phyloP scores from a whole-genome alignment of 106 monocot genomes.

The Allium fistulosum region DNA sequence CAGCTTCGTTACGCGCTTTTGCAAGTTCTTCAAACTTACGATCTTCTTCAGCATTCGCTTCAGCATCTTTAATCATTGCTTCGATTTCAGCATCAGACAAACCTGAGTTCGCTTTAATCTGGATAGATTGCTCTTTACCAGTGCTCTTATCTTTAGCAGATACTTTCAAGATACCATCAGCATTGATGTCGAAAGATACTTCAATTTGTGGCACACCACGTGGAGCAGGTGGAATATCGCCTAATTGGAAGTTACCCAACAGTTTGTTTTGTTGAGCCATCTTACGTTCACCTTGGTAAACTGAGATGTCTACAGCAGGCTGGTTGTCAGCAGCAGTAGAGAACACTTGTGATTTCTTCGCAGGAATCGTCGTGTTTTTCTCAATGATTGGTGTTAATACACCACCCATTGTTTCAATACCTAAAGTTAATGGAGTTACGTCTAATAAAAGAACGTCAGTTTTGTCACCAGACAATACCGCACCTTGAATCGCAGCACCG shows the following conservation, averaged over 20 bases:
- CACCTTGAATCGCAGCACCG: slow-evolving; percentile 84
- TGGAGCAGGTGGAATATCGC: slow-evolving; percentile 58
- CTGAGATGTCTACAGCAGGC: slow-evolving; percentile 51
- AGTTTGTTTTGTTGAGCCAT: slow-evolving; percentile 70
- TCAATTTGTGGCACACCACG: slow-evolving; percentile 64
- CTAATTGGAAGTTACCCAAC: slow-evolving; percentile 58
- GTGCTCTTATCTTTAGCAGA: slow-evolving; percentile 67
- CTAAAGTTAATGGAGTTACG: slow-evolving; percentile 60
- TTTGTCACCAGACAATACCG: slow-evolving; percentile 70
- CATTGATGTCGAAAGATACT: slow-evolving; percentile 71
- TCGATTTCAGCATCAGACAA: slow-evolving; percentile 58
- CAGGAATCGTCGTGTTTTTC: slow-evolving; percentile 68
- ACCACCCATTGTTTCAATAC: slow-evolving; percentile 66
- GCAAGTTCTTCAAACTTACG: slow-evolving; percentile 49
- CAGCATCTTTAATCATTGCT: slow-evolving; percentile 64
- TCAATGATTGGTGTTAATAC: slow-evolving; percentile 58
- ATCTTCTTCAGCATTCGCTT: slow-evolving; percentile 47
- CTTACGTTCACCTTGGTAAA: slow-evolving; percentile 65
- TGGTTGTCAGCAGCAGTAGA: slow-evolving; percentile 70
- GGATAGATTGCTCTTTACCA: slow-evolving; percentile 57
- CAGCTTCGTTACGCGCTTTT: slow-evolving; percentile 40
- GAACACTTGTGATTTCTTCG: slow-evolving; percentile 70
- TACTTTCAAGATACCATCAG: slow-evolving; percentile 59
- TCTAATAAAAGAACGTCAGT: slow-evolving; percentile 64
- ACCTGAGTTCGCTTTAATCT: slow-evolving; percentile 49